Evolutionary conservation across 768 basidiomycete genomes (phyloP).

Genomic region (Mycena filopes): DNA sequence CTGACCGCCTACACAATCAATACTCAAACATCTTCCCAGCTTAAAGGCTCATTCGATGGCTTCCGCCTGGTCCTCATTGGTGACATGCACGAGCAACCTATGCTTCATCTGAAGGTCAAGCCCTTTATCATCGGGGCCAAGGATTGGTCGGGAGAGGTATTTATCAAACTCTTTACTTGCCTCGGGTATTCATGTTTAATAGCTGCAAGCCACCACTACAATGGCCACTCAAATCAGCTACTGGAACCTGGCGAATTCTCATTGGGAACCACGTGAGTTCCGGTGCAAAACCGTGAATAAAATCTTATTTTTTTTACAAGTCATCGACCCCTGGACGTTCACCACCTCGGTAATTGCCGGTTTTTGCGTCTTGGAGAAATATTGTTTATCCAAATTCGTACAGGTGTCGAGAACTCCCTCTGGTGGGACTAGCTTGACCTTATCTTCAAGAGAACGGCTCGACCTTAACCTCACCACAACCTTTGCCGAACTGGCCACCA

Average conservation of each 20-base stretch:
- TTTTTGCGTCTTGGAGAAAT: neutral
- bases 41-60: conserved; percentile 89
- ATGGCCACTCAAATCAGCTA: conserved; percentile 89
- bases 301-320: conserved; percentile 46
- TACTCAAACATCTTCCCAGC: conserved; percentile 51
- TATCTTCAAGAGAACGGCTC: conserved; percentile 84
- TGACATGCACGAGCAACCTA: conserved; percentile 93
- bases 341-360: conserved; percentile 65
- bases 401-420: conserved; percentile 64
- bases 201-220: conserved; percentile 88
- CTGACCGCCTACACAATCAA: neutral
- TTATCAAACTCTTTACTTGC: conserved; percentile 26
- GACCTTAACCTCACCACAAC: conserved; percentile 93
- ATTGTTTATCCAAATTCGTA: neutral
- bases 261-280: conserved; percentile 92
- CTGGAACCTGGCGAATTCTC: conserved; percentile 97
- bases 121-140: conserved; percentile 85
- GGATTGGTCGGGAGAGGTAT: conserved; percentile 94
- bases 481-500: conserved; percentile 86
- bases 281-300: conserved; percentile 12
- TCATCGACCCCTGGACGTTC: conserved; percentile 97
- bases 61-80: conserved; percentile 95
- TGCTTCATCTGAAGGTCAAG: conserved; percentile 89
- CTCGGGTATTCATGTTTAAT: conserved; percentile 6
- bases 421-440: conserved; percentile 64